Evolutionary conservation across 805 yeast species (phyloP), one percentile per base, ranked within the genome.

Genomic region (Suhomyces sp.): DNA sequence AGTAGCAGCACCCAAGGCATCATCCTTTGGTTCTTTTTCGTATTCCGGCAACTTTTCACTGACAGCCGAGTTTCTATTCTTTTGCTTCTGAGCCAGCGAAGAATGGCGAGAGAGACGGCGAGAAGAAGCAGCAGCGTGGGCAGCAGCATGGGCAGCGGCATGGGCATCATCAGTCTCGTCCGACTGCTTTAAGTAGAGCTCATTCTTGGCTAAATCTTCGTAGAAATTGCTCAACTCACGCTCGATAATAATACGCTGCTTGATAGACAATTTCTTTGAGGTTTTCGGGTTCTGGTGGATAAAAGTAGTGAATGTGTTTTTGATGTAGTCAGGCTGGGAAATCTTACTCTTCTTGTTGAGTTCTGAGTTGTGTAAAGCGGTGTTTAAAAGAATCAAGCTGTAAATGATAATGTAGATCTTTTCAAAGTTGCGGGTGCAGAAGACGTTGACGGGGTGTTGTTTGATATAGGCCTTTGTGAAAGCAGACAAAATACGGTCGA

Each of bases 401-500:
- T 88, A 90, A 36, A 88, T 77, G 3, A 88, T 78, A 31, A 90
- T 82, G 67, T 88, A 90, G 54, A 87, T 72, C 52, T 71, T 84
- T 49, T 77, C 88, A 56, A 73, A 72, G 62, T 75, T 80, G 51
- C 68, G 70, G 62, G 79, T 82, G 64, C 74, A 78, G 64, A 73
- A 84, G 44, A 74, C 76, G 64, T 76, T 78, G 51, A 60, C 70
- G 19, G 76, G 80, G 70, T 73, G 82, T 71, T 67, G 79, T 27
- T 65, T 65, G 22, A 75, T 71, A 85, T 92, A 90, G 50, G 85
- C 79, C 49, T 74, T 73, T 17, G 94, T 81, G 62, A 88, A 85
- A 3, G 85, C 77, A 44, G 87, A 85, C 52, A 90, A 71, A 29
- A 90, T 79, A 47, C 88, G 78, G 67, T 89, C 94, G 49, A 90